Conservation (phyloP, 225 moss, liverwort and hornwort species). For the Physcomitrium patens region DNA sequence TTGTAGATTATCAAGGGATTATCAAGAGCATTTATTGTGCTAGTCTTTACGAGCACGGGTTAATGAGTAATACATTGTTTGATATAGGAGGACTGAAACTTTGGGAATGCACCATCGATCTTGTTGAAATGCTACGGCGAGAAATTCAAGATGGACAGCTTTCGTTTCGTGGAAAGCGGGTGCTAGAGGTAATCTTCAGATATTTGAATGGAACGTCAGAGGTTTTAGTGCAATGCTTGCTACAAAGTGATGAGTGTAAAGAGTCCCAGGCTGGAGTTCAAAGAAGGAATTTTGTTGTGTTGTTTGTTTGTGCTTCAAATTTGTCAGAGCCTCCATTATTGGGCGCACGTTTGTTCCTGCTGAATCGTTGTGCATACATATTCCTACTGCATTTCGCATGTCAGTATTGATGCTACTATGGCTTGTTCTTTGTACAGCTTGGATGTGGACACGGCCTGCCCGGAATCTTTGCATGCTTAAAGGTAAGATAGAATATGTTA, state of each 20-base stretch:
- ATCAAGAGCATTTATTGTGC: constrained; percentile 9
- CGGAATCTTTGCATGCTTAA: constrained; percentile 84
- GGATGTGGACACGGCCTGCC: constrained; percentile 99
- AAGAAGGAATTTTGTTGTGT: neutral
- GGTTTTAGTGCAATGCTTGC: no score
- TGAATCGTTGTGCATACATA: constrained; percentile 1
- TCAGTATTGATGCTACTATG: constrained; percentile 13
- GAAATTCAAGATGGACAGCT: constrained; percentile 91
- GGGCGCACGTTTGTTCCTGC: neutral
- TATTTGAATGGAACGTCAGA: neutral
- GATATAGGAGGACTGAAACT: constrained; percentile 89
- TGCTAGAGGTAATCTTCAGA: constrained; percentile 75
- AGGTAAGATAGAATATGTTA: constrained; percentile 60
- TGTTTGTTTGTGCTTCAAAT: constrained; percentile 18
- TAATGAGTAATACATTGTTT: constrained; percentile 14
- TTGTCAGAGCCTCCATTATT: constrained; percentile 6
- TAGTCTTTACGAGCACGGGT: constrained; percentile 18
- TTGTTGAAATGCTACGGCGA: constrained; percentile 75
- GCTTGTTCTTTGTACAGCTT: constrained; percentile 54
- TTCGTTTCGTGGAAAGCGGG: constrained; percentile 88
- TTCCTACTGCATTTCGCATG: constrained; percentile 20
- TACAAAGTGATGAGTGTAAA: no score
- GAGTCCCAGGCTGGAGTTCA: no score
- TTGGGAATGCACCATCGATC: constrained; percentile 93
- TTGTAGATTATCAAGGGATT: neutral